Conservation (phyloP, 2,329 filamentous ascomycete species). For the Calonectria pteridis region DNA sequence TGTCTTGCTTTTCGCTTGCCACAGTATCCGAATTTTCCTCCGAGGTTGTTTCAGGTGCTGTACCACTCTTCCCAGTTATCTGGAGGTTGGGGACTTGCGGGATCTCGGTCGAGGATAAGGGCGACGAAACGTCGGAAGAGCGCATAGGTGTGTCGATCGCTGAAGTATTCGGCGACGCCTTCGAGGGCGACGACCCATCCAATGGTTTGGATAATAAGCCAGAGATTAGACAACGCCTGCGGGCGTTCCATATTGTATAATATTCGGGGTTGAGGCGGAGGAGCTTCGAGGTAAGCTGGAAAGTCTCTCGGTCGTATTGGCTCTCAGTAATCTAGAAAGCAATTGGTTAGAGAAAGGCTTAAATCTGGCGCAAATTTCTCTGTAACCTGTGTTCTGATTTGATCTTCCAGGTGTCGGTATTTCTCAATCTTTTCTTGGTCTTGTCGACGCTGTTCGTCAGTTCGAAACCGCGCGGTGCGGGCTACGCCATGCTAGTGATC, state of each 20-base stretch:
- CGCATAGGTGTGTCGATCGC: conserved; percentile 68
- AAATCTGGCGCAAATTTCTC: neutral
- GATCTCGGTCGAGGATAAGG: conserved; percentile 66
- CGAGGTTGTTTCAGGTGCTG: conserved; percentile 54
- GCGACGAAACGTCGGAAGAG: conserved; percentile 72
- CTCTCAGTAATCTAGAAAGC: conserved; percentile 51
- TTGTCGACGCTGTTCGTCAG: conserved; percentile 77
- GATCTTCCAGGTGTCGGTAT: conserved; percentile 78
- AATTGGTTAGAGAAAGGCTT: conserved; percentile 29
- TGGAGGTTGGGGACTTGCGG: conserved; percentile 59
- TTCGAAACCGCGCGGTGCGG: conserved; percentile 71
- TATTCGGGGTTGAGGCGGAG: conserved; percentile 86
- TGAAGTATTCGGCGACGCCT: conserved; percentile 66
- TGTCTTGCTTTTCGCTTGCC: conserved; percentile 43
- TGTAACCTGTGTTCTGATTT: conserved; percentile 74
- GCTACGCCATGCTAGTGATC: conserved; percentile 81
- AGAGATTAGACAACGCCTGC: conserved; percentile 77
- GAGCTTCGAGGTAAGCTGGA: conserved; percentile 78
- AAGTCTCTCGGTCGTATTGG: conserved; percentile 67
- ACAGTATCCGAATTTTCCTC: conserved; percentile 18
- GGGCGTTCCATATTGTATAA: conserved; percentile 92
- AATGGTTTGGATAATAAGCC: conserved; percentile 67
- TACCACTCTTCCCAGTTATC: conserved; percentile 67
- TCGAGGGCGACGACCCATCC: conserved; percentile 66
- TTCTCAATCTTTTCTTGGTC: conserved; percentile 81